Conservation (phyloP, 192 early-diverging fungal genomes). For the Coemansia sp. region DNA sequence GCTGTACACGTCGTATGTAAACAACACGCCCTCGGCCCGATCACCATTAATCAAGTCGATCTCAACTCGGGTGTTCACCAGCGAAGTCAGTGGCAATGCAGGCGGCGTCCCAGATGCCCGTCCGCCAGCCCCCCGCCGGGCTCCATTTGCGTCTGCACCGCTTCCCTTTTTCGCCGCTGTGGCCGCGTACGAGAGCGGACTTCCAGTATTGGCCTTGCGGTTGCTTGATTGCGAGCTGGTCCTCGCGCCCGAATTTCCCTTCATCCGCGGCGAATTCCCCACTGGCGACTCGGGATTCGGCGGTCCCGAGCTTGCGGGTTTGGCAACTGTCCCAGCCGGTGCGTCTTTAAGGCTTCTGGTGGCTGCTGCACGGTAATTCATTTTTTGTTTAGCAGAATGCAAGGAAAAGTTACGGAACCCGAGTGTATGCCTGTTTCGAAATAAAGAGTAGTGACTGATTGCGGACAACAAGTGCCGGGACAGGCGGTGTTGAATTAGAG, state of each 20-base stretch:
- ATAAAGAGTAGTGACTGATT: neutral
- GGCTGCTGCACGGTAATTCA: constrained; percentile 54
- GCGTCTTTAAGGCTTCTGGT: constrained; percentile 42
- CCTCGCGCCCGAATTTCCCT: constrained; percentile 14
- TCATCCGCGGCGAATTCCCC: constrained; percentile 39
- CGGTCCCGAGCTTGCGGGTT: constrained; percentile 5
- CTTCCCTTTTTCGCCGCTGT: constrained; percentile 34
- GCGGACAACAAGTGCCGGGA: neutral
- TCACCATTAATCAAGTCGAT: constrained; percentile 28
- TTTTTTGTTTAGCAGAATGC: constrained; percentile 9
- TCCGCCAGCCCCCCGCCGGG: constrained; percentile 5
- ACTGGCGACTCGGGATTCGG: constrained; percentile 13
- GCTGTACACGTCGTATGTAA: constrained; percentile 50
- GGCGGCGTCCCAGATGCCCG: constrained; percentile 10
- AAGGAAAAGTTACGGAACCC: neutral
- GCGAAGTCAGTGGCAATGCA: constrained; percentile 22
- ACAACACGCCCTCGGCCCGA: constrained; percentile 33
- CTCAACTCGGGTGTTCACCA: constrained; percentile 25
- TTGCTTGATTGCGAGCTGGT: neutral
- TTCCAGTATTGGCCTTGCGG: neutral
- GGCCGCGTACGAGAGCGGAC: constrained; percentile 41
- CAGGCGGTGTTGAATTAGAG: neutral
- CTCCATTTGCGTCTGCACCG: neutral
- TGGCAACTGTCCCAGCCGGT: constrained; percentile 2
- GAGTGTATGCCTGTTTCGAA: neutral